A percentile compares a stretch with the other conserved stretches of the same genome.
Evolutionary conservation across 495 filamentous ascomycete genomes (phyloP).

Genomic region (Hypoxylon subgilvum): DNA sequence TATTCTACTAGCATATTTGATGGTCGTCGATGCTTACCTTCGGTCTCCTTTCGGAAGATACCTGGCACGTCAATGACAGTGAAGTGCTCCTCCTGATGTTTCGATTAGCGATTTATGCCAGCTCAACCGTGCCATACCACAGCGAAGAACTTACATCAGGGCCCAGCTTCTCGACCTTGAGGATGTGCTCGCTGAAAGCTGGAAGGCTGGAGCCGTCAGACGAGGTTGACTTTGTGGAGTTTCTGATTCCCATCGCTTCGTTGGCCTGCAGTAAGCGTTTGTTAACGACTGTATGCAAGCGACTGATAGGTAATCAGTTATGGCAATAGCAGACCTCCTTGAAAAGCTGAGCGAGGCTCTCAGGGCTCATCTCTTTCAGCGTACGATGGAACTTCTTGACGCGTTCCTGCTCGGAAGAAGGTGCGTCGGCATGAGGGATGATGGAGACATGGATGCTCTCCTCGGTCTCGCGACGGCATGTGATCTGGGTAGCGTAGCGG

Average conservation of each 20-base stretch:
- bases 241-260: conserved; percentile 52
- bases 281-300: too few relatives aligned
- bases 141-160: conserved; percentile 46
- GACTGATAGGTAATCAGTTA: too few relatives aligned
- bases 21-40: neutral
- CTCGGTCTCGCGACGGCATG: conserved; percentile 42
- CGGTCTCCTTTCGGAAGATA: conserved; percentile 37
- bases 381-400: conserved; percentile 29
- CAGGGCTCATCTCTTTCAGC: conserved; percentile 28
- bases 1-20: neutral
- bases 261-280: conserved; percentile 44
- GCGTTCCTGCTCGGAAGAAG: conserved; percentile 17
- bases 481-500: conserved; percentile 65
- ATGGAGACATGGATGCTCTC: conserved; percentile 51
- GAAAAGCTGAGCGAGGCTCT: conserved; percentile 19
- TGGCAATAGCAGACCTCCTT: neutral
- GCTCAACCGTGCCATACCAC: neutral
- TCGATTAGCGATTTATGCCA: neutral
- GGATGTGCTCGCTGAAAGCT: conserved; percentile 62
- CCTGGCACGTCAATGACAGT: conserved; percentile 68
- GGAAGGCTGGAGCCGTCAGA: conserved; percentile 27
- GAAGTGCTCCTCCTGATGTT: conserved; percentile 50
- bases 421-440: conserved; percentile 46
- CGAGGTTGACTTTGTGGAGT: conserved; percentile 4
- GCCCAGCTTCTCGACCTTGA: conserved; percentile 64